These are phyloP conservation scores for Abortiporus biennis DNA, from an alignment of 1,284 basidiomycete genomes.

Conservation along the genomic window DNA sequence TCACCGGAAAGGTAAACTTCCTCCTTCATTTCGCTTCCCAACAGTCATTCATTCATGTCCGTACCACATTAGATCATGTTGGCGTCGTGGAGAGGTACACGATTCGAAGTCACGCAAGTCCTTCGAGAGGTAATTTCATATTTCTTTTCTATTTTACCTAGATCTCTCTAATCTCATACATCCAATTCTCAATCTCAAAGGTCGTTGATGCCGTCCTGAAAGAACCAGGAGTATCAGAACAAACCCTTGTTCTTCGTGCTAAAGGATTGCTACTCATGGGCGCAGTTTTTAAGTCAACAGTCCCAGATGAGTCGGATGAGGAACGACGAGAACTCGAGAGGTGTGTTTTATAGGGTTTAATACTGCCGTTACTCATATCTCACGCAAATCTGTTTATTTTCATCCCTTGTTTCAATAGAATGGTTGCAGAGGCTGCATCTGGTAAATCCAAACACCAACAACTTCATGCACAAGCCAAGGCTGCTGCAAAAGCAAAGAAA, in stretches of 20 bases:
- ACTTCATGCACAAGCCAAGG: slow-evolving; percentile 24
- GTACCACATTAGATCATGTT: slow-evolving; percentile 69
- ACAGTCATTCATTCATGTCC: background rate
- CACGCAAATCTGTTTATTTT: background rate
- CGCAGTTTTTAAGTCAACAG: slow-evolving; percentile 78
- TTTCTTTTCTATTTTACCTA: background rate
- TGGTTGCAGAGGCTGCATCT: slow-evolving; percentile 31
- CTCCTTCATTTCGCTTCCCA: background rate
- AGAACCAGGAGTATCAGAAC: slow-evolving; percentile 67
- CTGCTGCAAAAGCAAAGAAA: slow-evolving; percentile 34
- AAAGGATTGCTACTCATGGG: slow-evolving; percentile 83
- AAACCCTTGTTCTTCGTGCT: slow-evolving; percentile 71
- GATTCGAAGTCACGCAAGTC: slow-evolving; percentile 87
- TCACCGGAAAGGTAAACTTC: slow-evolving; percentile 78
- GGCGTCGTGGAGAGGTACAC: slow-evolving; percentile 92
- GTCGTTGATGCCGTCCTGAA: slow-evolving; percentile 80
- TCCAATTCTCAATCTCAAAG: slow-evolving; percentile 22
- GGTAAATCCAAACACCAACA: slow-evolving; percentile 56
- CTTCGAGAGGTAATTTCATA: slow-evolving; percentile 52
- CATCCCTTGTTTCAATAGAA: slow-evolving; percentile 12
- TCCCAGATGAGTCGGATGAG: slow-evolving; percentile 85
- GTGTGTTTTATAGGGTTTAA: slow-evolving; percentile 30
- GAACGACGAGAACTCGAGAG: slow-evolving; percentile 90
- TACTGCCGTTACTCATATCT: background rate
- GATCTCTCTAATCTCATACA: slow-evolving; percentile 1